phyloP scores from a whole-genome alignment of 73 alveolate genomes.

The Uronychia binucleata region DNA sequence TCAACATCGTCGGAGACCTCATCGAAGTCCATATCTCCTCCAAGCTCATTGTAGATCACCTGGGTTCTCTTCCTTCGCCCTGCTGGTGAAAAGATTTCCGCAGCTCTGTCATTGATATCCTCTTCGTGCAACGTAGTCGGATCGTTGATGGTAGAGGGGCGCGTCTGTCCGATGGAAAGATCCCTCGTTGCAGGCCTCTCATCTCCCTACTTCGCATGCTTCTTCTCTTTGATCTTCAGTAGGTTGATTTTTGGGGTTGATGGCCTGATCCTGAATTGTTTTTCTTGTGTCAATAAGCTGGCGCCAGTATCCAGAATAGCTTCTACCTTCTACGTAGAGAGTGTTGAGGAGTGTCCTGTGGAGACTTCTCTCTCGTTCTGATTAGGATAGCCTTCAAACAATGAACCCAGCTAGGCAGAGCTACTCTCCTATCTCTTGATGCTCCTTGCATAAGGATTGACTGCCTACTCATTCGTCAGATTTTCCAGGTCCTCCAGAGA shows the following conservation, averaged over 20 bases:
- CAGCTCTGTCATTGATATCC: constrained; percentile 4
- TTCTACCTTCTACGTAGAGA: no score
- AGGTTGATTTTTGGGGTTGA: constrained; percentile 53
- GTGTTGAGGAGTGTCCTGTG: no score
- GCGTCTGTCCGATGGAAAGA: not conserved
- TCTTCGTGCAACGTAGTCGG: not conserved
- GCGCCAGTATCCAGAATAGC: no score
- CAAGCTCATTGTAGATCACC: constrained; percentile 1
- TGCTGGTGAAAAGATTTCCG: constrained; percentile 1
- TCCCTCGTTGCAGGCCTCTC: not conserved
- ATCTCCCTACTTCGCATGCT: not conserved
- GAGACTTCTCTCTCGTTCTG: no score
- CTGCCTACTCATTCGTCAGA: not conserved
- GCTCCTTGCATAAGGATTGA: not conserved
- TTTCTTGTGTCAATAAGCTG: not conserved
- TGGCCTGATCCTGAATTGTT: constrained; percentile 41
- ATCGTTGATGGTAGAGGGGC: not conserved
- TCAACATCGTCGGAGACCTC: constrained; percentile 23
- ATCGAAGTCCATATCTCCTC: constrained; percentile 17
- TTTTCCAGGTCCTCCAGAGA: not conserved
- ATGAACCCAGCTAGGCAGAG: no score
- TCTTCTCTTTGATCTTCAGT: constrained; percentile 9
- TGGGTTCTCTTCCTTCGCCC: constrained; percentile 1
- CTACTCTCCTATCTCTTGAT: no score
- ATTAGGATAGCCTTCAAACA: no score